phyloP scores from a whole-genome alignment of 495 filamentous ascomycete species.

The Penicillium cinerascens region DNA sequence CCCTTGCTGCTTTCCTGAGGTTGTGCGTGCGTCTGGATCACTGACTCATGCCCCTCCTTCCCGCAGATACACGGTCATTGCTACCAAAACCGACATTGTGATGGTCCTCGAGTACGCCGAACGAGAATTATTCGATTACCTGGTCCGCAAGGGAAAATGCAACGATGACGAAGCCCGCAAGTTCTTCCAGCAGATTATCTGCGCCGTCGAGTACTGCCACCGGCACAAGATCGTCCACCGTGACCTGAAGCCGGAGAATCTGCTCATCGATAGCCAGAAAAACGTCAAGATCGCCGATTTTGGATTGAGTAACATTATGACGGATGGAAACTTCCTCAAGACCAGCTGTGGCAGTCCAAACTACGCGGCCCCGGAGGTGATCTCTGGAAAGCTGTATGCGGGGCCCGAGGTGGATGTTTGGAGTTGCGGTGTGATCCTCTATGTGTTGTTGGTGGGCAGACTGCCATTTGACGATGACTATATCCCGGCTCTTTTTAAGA shows the following conservation, averaged over 20 bases:
- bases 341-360: constrained; percentile 98
- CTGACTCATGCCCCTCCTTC: constrained; percentile 10
- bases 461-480: constrained; percentile 98
- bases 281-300: constrained; percentile 99
- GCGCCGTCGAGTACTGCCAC: constrained; percentile 98
- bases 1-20: background rate
- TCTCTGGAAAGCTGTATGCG: constrained; percentile 94
- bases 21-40: constrained; percentile 3
- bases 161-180: constrained; percentile 83
- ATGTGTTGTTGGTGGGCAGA: constrained; percentile 86
- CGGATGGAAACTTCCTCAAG: constrained; percentile 97
- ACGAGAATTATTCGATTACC: constrained; percentile 95
- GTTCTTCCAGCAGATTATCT: constrained; percentile 99
- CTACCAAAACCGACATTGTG: constrained; percentile 87
- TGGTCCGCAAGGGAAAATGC: constrained; percentile 87
- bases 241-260: constrained; percentile 95
- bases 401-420: constrained; percentile 98
- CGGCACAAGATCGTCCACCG: constrained; percentile 98
- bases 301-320: constrained; percentile 98
- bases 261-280: constrained; percentile 86
- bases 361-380: constrained; percentile 96
- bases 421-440: constrained; percentile 98
- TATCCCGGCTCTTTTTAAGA: constrained; percentile 80
- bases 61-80: constrained; percentile 88
- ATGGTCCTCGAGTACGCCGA: constrained; percentile 99